Evolutionary conservation across 768 basidiomycete genomes (phyloP).

Genomic region (Phanerochaete carnosa): DNA sequence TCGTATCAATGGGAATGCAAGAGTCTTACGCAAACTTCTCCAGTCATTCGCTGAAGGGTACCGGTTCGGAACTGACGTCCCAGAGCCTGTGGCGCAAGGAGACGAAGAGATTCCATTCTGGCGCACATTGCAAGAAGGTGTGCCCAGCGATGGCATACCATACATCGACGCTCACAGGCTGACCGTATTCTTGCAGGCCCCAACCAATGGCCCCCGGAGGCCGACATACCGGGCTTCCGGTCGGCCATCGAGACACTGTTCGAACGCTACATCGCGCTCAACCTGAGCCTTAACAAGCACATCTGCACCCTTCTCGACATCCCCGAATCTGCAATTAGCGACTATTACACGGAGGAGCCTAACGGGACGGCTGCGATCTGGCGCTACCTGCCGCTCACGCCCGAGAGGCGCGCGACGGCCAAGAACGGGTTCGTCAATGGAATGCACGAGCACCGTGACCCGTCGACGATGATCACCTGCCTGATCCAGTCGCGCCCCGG

Average conservation of each 20-base stretch:
- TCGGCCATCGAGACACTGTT: constrained; percentile 25
- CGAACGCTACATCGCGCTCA: constrained; percentile 12
- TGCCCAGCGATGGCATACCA: not conserved
- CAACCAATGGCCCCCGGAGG: constrained; percentile 29
- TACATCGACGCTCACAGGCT: not conserved
- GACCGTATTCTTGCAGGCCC: constrained; percentile 18
- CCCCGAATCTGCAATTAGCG: constrained; percentile 16
- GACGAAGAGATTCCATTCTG: constrained; percentile 28
- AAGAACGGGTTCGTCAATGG: constrained; percentile 27
- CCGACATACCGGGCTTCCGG: constrained; percentile 26
- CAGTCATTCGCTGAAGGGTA: constrained; percentile 30
- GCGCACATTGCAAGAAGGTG: constrained; percentile 27
- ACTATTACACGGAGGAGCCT: constrained; percentile 24
- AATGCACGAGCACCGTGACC: too few relatives aligned
- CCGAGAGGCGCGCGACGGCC: constrained; percentile 16
- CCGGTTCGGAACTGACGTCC: constrained; percentile 26
- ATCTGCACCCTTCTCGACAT: constrained; percentile 20
- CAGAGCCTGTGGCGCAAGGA: constrained; percentile 15
- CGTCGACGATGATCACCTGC: constrained; percentile 28
- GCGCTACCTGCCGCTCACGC: too few relatives aligned
- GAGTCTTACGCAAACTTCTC: not conserved
- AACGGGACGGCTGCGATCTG: constrained; percentile 29
- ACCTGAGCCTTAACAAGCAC: too few relatives aligned
- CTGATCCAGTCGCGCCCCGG: constrained; percentile 28
- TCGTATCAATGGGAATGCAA: not conserved